A percentile compares a stretch with the other conserved stretches of the same genome.
phyloP scores from a whole-genome alignment of 202 grass and related monocot genomes.

The Dendrocalamus latiflorus region DNA sequence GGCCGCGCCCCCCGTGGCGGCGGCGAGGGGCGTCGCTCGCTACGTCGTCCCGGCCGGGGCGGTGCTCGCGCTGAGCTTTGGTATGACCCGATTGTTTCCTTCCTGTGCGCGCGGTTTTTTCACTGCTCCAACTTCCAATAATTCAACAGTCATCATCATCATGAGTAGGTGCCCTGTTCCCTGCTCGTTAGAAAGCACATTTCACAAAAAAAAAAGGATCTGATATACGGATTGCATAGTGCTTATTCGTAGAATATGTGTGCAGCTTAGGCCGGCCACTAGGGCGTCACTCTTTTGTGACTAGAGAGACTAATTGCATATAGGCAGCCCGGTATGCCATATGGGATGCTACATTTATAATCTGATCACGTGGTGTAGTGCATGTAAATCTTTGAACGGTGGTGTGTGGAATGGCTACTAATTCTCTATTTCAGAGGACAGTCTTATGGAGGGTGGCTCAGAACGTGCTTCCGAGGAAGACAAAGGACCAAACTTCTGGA shows the following conservation, averaged over 20 bases:
- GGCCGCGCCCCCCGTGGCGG: slow-evolving; percentile 6
- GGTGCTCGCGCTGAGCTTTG: slow-evolving; percentile 52
- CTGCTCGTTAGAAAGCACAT: not conserved
- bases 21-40: slow-evolving; percentile 33
- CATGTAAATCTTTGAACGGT: not conserved
- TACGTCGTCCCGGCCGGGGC: slow-evolving; percentile 50
- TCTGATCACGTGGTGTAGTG: not conserved
- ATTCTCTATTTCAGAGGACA: slow-evolving; percentile 74
- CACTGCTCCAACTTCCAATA: not conserved
- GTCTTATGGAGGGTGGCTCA: slow-evolving; percentile 80
- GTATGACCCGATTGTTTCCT: slow-evolving; percentile 37
- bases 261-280: not conserved
- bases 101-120: not conserved
- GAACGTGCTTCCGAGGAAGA: slow-evolving; percentile 51
- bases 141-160: slow-evolving; percentile 2
- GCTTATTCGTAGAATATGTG: not conserved
- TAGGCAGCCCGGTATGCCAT: not conserved
- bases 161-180: not conserved
- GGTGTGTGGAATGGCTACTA: slow-evolving; percentile 34
- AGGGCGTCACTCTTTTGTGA: too few relatives aligned
- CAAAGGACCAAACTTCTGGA: slow-evolving; percentile 27
- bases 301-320: not conserved
- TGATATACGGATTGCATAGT: not conserved
- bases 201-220: not conserved
- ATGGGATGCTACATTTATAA: not conserved